phyloP scores from a whole-genome alignment of 169 alveolate species.

The Nephromyces sp. region DNA sequence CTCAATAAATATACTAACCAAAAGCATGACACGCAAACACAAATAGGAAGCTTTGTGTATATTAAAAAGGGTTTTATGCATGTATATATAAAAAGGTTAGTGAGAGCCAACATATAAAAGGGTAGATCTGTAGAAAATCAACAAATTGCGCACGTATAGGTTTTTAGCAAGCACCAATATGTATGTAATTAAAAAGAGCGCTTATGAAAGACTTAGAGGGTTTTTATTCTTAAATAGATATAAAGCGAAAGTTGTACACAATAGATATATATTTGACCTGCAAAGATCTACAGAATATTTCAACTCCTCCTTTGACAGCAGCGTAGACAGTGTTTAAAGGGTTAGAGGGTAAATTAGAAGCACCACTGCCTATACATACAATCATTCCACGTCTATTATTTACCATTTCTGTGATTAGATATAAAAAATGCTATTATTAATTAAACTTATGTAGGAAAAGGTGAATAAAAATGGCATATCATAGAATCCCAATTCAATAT shows the following conservation, averaged over 20 bases:
- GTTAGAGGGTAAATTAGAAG: constrained; percentile 32
- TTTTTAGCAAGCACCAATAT: no score
- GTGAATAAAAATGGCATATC: no score
- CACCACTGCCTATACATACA: constrained; percentile 42
- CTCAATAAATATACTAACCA: no score
- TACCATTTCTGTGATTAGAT: not conserved
- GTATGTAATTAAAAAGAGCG: no score
- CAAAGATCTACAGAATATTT: constrained; percentile 33
- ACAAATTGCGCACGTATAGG: no score
- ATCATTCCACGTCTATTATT: constrained; percentile 31
- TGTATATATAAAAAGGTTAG: no score
- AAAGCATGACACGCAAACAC: no score
- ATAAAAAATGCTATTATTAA: not conserved
- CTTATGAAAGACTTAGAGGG: no score
- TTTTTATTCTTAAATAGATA: not conserved
- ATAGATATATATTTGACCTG: constrained; percentile 17
- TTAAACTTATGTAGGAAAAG: not conserved
- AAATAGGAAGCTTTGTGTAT: no score
- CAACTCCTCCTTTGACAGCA: constrained; percentile 37
- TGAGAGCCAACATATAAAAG: no score
- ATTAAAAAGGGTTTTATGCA: no score
- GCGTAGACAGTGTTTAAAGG: constrained; percentile 44
- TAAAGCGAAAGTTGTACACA: not conserved
- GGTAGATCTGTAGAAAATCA: no score
- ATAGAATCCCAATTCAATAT: not conserved